These are phyloP conservation scores for Fusarium chuoi DNA, from an alignment of 2,329 filamentous ascomycete species.

Conservation along the genomic window DNA sequence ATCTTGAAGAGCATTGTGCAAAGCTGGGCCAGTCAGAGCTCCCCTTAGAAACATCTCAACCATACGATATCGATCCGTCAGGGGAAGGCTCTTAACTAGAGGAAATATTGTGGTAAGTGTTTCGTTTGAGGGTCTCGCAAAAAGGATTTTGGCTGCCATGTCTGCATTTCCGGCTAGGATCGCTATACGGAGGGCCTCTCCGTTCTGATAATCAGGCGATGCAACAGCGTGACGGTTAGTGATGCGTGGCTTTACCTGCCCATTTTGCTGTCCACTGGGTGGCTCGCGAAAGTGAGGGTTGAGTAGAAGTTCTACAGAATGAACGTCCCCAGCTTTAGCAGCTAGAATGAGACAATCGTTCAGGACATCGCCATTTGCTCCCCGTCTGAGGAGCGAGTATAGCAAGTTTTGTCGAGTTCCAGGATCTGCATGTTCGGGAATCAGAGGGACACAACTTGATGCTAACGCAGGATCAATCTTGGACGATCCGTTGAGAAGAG, in stretches of 20 bases:
- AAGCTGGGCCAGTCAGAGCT: slow-evolving; percentile 57
- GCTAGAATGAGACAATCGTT: slow-evolving; percentile 63
- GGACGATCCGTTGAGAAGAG: slow-evolving; percentile 58
- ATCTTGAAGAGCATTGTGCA: slow-evolving; percentile 62
- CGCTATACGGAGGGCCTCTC: slow-evolving; percentile 61
- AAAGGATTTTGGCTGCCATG: slow-evolving; percentile 59
- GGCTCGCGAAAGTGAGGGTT: slow-evolving; percentile 57
- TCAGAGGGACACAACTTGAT: slow-evolving; percentile 60
- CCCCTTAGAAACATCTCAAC: slow-evolving; percentile 61
- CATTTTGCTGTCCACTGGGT: slow-evolving; percentile 25
- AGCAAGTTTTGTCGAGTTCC: slow-evolving; percentile 60
- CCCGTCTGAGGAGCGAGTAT: slow-evolving; percentile 59
- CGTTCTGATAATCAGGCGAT: slow-evolving; percentile 63
- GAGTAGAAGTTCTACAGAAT: slow-evolving; percentile 61
- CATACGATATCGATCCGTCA: slow-evolving; percentile 58
- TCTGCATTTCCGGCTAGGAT: slow-evolving; percentile 57
- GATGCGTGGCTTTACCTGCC: slow-evolving; percentile 43
- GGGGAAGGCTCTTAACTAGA: slow-evolving; percentile 55
- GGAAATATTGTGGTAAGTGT: slow-evolving; percentile 63
- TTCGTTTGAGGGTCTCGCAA: slow-evolving; percentile 57
- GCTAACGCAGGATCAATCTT: slow-evolving; percentile 57
- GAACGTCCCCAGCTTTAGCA: slow-evolving; percentile 58
- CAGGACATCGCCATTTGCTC: slow-evolving; percentile 59
- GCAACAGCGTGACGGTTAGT: slow-evolving; percentile 60
- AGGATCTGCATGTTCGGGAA: slow-evolving; percentile 58